A percentile compares a stretch with the other conserved stretches of the same genome.
phyloP scores from a whole-genome alignment of 352 stramenopile species.

The Elongisporangium anandrum region DNA sequence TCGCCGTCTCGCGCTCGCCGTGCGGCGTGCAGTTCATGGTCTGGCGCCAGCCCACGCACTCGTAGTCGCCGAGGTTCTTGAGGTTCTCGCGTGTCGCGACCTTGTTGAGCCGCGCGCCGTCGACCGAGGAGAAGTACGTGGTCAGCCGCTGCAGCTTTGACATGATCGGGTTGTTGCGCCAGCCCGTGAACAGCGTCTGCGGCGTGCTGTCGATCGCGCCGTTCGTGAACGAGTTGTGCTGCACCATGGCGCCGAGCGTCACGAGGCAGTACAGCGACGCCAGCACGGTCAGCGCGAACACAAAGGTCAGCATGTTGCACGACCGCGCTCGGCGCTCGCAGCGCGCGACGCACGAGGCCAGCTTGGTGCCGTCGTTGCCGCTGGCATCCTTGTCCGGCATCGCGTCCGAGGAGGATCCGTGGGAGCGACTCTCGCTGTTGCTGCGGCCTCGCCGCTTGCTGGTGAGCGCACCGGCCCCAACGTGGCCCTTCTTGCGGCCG shows the following conservation, averaged over 20 bases:
- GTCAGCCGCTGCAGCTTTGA: conserved; percentile 33
- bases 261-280: conserved; percentile 48
- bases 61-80: conserved; percentile 21
- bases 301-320: conserved; percentile 42
- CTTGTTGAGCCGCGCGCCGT: conserved; percentile 15
- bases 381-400: neutral
- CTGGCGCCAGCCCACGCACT: conserved; percentile 51
- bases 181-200: conserved; percentile 27
- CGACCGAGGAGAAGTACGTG: conserved; percentile 27
- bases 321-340: conserved; percentile 8
- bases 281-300: conserved; percentile 11
- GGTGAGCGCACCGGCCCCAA: conserved; percentile 9
- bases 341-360: conserved; percentile 8
- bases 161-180: conserved; percentile 36
- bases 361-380: neutral
- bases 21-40: conserved; percentile 38
- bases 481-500: conserved; percentile 22
- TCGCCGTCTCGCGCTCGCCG: conserved; percentile 18
- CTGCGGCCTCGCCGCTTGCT: conserved; percentile 22
- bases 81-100: conserved; percentile 7
- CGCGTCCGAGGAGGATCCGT: conserved; percentile 2
- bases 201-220: conserved; percentile 25
- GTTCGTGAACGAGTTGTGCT: conserved; percentile 37
- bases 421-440: conserved; percentile 11
- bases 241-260: conserved; percentile 40